These are phyloP conservation scores for Epichloe typhina DNA, from an alignment of 2,329 filamentous ascomycete species.

Conservation along the genomic window DNA sequence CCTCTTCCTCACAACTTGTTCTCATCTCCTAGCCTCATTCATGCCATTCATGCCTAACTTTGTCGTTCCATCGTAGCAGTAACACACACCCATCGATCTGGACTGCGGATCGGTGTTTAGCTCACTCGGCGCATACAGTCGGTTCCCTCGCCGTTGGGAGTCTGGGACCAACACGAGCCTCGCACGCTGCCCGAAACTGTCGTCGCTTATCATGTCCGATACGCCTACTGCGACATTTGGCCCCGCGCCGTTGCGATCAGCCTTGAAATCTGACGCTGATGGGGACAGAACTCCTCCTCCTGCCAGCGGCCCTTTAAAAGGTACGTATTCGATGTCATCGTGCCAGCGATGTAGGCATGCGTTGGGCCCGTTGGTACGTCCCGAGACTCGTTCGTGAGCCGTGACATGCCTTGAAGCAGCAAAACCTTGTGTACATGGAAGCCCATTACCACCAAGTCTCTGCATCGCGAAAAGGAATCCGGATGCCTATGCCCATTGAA, in stretches of 20 bases:
- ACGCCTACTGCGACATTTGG: slow-evolving; percentile 11
- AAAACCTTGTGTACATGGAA: not conserved
- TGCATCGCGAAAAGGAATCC: not conserved
- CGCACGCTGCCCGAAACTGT: not conserved
- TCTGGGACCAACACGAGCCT: not conserved
- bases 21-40: no score
- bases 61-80: no score
- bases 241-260: slow-evolving; percentile 25
- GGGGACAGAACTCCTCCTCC: slow-evolving; percentile 21
- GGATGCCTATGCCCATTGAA: not conserved
- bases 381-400: not conserved
- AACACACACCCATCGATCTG: no score
- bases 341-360: not conserved
- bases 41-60: no score
- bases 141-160: not conserved
- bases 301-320: slow-evolving; percentile 27
- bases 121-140: not conserved
- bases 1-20: no score
- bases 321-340: slow-evolving; percentile 14
- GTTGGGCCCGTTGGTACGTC: not conserved
- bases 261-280: slow-evolving; percentile 31
- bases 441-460: not conserved
- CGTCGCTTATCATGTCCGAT: slow-evolving; percentile 14
- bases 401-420: not conserved
- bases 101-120: no score